Percentiles rank a stretch among this genome's conserved stretches.
Conservation (phyloP, 495 filamentous ascomycete genomes). For the Penicillium angulare region DNA sequence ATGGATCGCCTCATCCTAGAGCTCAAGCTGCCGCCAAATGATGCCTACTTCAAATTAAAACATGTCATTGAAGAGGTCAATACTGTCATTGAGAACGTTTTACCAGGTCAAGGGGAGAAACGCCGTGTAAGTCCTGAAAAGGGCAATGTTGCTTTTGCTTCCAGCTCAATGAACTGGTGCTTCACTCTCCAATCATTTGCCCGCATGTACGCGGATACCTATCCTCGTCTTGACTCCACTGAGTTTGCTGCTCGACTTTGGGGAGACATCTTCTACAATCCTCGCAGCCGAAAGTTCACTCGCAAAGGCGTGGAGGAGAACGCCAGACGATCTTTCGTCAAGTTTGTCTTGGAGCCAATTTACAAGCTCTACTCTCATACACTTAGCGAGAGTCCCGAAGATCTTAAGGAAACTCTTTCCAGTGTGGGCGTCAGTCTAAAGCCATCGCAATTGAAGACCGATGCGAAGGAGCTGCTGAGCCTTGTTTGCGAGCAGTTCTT, state of each 20-base stretch:
- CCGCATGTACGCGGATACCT: constrained; percentile 91
- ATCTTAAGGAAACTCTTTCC: constrained; percentile 75
- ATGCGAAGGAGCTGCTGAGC: constrained; percentile 85
- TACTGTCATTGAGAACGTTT: constrained; percentile 82
- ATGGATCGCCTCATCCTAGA: constrained; percentile 94
- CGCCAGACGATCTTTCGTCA: constrained; percentile 84
- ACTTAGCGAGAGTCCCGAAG: constrained; percentile 84
- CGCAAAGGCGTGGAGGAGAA: constrained; percentile 79
- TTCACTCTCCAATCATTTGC: constrained; percentile 92
- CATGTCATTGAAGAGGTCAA: constrained; percentile 98
- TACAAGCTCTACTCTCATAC: constrained; percentile 98
- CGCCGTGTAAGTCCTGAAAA: constrained; percentile 90
- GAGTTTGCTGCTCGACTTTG: constrained; percentile 83
- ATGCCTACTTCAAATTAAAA: constrained; percentile 98
- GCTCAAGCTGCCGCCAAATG: constrained; percentile 88
- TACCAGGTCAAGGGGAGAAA: constrained; percentile 79
- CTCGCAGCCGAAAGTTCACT: constrained; percentile 82
- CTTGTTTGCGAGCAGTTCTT: constrained; percentile 96
- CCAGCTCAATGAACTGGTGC: constrained; percentile 91
- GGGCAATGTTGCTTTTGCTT: constrained; percentile 94
- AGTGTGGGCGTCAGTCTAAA: constrained; percentile 83
- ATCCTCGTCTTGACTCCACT: constrained; percentile 70
- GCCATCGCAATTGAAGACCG: constrained; percentile 83
- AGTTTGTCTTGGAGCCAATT: constrained; percentile 93
- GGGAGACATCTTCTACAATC: constrained; percentile 98